Base-by-base conservation (phyloP, 371 early-diverging fungal species). In the Mortierella sp. region DNA sequence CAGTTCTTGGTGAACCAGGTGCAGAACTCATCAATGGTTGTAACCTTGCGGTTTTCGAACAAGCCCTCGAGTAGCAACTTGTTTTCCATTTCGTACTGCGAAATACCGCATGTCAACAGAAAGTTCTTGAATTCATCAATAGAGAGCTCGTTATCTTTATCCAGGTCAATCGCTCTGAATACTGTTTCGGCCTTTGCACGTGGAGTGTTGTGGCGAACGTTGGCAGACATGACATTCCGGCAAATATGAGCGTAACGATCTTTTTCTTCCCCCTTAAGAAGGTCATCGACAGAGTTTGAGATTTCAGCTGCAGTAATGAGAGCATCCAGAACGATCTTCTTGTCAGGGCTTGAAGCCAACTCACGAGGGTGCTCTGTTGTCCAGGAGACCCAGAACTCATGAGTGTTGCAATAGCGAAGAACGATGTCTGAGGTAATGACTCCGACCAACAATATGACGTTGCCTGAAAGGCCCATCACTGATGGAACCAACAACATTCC, bases 1-100 rank as follows among this genome's bases (percentile, higher is more conserved):
- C 80, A 79, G 64, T 70, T 70, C 64, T 79, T 73, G 22, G 80
- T 79, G 64, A 79, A 79, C 80, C 80, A 79, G 15, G 67, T 45
- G 42, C 70, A 70, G 40, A 79, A 79, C 6, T 67, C 68, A 42
- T 74, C 67, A 10, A 63, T 35, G 2, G 70, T 54, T 23, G 43
- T 70, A 1, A 67, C 23, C 51, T 79, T 70, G 2, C 42, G 19
- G 17, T 35, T 59, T 13, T 53, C 32, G 26, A 79, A 79, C 37
- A 79, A 45, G 0, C 35, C 15, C 57, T 70, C 60, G 49, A 79
- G 62, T 67, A 79, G 35, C 64, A 74, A 15, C 37, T 53, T 70
- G 56, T 54, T 53, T 28, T 73, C 64, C 64, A 70, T 65, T 28
- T 72, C 74, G 4, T 60, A n/a, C 15, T 53, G 31, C 8, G 64